phyloP scores from a whole-genome alignment of 2,329 filamentous ascomycete genomes.

The Aotearoamyces nothofagi region DNA sequence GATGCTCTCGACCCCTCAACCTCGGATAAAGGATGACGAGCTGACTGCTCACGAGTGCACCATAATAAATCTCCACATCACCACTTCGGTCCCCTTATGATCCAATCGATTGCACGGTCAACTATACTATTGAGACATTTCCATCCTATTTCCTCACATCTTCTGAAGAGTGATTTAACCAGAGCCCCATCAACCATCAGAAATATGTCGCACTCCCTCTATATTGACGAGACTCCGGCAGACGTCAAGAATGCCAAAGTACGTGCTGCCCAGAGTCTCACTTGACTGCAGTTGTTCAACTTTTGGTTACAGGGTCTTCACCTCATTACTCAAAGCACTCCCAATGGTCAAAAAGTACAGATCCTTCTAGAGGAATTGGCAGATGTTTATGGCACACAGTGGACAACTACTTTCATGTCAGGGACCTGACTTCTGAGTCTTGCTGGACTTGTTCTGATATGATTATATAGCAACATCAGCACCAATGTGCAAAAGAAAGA shows the following conservation, averaged over 20 bases:
- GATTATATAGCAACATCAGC: slow-evolving; percentile 22
- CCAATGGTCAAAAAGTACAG: slow-evolving; percentile 35
- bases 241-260: slow-evolving; percentile 29
- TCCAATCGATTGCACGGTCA: no score
- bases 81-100: no score
- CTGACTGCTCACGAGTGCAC: no score
- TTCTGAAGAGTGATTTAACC: no score
- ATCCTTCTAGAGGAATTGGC: slow-evolving; percentile 39
- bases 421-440: not conserved
- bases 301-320: slow-evolving; percentile 27
- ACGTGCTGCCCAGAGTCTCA: slow-evolving; percentile 1
- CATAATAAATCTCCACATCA: no score
- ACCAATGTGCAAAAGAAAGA: slow-evolving; percentile 41
- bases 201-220: slow-evolving; percentile 25
- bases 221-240: slow-evolving; percentile 27
- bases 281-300: no score
- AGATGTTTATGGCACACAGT: slow-evolving; percentile 31
- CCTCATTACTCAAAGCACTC: slow-evolving; percentile 32
- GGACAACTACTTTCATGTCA: slow-evolving; percentile 27
- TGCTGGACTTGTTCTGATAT: not conserved
- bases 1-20: no score
- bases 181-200: not conserved
- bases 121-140: not conserved
- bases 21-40: no score
- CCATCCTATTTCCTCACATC: not conserved